Base-by-base conservation (phyloP, 164 flowering plant genomes). In the Liriodendron chinense region DNA sequence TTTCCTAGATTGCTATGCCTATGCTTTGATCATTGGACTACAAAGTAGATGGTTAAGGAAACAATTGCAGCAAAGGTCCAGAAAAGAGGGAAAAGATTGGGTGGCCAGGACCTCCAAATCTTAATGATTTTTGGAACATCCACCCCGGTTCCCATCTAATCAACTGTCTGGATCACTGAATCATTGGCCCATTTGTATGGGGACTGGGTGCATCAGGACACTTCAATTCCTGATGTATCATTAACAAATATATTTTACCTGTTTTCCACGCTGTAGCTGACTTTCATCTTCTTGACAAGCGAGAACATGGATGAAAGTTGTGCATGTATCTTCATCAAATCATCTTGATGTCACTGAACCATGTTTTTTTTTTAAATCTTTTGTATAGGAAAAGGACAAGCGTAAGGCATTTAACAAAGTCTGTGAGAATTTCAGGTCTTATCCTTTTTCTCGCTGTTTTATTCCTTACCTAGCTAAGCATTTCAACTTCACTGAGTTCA, bases 371-470 rank as follows among this genome's bases (percentile, higher is more conserved):
- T 50, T 72, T 76, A 76, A 34, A 50, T 43, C 72, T 50, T 72
- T 47, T 63, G 28, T 75, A 64, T 74, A 96, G 99, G 98, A 76
- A 73, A 92, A 87, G 75, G 92, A 94, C 84, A 96, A 96, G 90
- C 83, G 86, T 76, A 88, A 79, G 86, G 95, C 98, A 72, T 96
- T 92, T 80, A 86, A 88, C 71, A 87, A 89, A 85, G 96, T 94
- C 64, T 92, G 87, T 76, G 85, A 88, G 70, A 94, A 94, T 67
- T 96, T 94, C 94, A 94, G 98, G 99, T 96, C 67, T 61, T 72
- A 48, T 28, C 47, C 70, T 50, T 72, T 47, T 67, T 57, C 12
- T 56, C 1, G 7, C 34, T 23, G 18, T 47, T 57, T 3, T 13
- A 23, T 28, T 50, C 49, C 24, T 24, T 43, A 1, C 21, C 7